phyloP scores from a whole-genome alignment of 768 basidiomycete genomes.

The Amanita muscaria region DNA sequence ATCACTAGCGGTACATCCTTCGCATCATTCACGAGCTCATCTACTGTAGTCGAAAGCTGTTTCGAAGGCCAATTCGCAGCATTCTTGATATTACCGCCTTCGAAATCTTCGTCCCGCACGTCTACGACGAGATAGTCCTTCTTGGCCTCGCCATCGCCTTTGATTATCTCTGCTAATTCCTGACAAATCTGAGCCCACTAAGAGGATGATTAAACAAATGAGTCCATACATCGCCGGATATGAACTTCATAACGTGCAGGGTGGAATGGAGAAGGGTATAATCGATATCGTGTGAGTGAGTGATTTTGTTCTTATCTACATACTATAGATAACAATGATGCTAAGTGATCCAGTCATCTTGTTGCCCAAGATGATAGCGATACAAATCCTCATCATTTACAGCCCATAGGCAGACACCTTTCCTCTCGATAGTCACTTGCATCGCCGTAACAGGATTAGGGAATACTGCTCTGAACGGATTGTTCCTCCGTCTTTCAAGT shows the following conservation, averaged over 20 bases:
- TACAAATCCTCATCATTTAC: conserved; percentile 36
- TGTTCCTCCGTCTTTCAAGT: conserved; percentile 9
- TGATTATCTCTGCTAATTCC: conserved; percentile 66
- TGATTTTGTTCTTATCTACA: too few species aligned
- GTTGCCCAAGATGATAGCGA: conserved; percentile 42
- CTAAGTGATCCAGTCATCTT: conserved; percentile 1
- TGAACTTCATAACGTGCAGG: conserved; percentile 25
- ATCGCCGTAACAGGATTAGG: conserved; percentile 34
- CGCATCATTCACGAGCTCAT: conserved; percentile 48
- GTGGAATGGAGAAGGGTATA: too few species aligned
- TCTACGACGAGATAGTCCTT: conserved; percentile 75
- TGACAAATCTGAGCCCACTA: conserved; percentile 19
- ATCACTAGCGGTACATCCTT: conserved; percentile 56
- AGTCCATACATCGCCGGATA: conserved; percentile 29
- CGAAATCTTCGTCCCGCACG: conserved; percentile 77
- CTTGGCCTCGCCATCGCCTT: conserved; percentile 46
- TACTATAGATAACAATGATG: too few species aligned
- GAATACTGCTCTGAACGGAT: conserved; percentile 28
- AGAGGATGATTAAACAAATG: not conserved
- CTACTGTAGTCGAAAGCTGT: conserved; percentile 48
- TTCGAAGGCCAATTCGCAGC: conserved; percentile 54
- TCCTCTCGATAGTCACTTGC: conserved; percentile 37
- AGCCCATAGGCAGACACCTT: conserved; percentile 43
- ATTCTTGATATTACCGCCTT: conserved; percentile 70
- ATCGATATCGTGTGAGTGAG: too few species aligned